phyloP scores from a whole-genome alignment of 495 filamentous ascomycete genomes.

The Trichocladium uniseriatum region DNA sequence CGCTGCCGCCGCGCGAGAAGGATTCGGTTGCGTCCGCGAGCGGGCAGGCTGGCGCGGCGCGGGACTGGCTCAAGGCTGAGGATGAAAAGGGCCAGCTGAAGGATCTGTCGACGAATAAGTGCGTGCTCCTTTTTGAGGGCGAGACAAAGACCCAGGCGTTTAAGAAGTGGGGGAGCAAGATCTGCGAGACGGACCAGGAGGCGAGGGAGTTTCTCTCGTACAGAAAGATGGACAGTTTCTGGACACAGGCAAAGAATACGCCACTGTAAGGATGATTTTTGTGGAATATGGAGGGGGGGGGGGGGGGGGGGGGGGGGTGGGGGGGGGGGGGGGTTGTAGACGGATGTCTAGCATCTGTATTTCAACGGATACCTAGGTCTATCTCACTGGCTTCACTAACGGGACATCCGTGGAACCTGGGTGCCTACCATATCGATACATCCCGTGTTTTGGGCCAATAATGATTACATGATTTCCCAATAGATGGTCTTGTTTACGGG shows the following conservation, averaged over 20 bases:
- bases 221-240: slow-evolving; percentile 90
- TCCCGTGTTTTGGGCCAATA: no score
- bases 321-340: no score
- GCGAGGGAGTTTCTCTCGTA: slow-evolving; percentile 72
- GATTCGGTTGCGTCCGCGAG: slow-evolving; percentile 45
- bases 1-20: slow-evolving; percentile 55
- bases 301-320: no score
- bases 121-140: slow-evolving; percentile 77
- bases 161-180: slow-evolving; percentile 72
- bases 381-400: no score
- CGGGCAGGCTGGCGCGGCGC: slow-evolving; percentile 33
- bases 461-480: no score
- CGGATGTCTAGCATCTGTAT: no score
- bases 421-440: no score
- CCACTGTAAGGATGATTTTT: slow-evolving; percentile 8
- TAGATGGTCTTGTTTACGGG: no score
- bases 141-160: slow-evolving; percentile 70
- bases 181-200: slow-evolving; percentile 80
- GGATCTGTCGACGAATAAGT: slow-evolving; percentile 71
- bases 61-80: slow-evolving; percentile 65
- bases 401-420: no score
- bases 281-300: not conserved
- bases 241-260: slow-evolving; percentile 73
- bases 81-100: slow-evolving; percentile 72
- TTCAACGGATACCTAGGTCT: no score